Conservation (phyloP, 257 asterid species). For the Dorcoceras hygrometricum region DNA sequence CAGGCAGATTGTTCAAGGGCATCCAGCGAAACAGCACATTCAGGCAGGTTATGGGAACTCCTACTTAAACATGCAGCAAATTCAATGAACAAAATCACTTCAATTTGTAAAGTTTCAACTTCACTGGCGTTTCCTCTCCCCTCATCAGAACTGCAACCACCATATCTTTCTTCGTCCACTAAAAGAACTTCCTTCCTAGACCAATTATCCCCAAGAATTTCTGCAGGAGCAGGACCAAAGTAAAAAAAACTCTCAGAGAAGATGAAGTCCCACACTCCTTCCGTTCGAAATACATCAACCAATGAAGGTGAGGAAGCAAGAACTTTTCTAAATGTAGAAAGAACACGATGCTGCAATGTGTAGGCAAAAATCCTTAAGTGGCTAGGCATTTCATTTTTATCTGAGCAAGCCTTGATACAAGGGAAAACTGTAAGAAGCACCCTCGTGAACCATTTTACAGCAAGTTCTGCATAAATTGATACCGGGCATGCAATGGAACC, state of each 20-base stretch:
- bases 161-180: conserved; percentile 31
- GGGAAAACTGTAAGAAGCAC: conserved; percentile 89
- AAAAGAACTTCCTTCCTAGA: conserved; percentile 29
- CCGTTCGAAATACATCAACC: conserved; percentile 80
- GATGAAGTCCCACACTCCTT: conserved; percentile 95
- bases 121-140: conserved; percentile 31
- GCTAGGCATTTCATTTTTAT: conserved; percentile 67
- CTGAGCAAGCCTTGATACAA: conserved; percentile 91
- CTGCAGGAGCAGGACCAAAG: conserved; percentile 67
- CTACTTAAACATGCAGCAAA: conserved; percentile 80
- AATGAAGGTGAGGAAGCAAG: conserved; percentile 64
- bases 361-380: conserved; percentile 82
- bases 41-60: conserved; percentile 91
- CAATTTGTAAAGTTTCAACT: conserved; percentile 60
- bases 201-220: conserved; percentile 36
- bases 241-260: conserved; percentile 96
- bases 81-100: conserved; percentile 74
- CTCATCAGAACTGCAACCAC: conserved; percentile 37
- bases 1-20: conserved; percentile 93
- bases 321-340: conserved; percentile 66
- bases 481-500: conserved; percentile 86
- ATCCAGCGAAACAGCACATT: conserved; percentile 84
- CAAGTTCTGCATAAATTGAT: conserved; percentile 80
- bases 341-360: conserved; percentile 67
- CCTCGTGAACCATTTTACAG: conserved; percentile 89